phyloP scores from a whole-genome alignment of 2,329 filamentous ascomycete genomes.

The Sporothrix luriei region DNA sequence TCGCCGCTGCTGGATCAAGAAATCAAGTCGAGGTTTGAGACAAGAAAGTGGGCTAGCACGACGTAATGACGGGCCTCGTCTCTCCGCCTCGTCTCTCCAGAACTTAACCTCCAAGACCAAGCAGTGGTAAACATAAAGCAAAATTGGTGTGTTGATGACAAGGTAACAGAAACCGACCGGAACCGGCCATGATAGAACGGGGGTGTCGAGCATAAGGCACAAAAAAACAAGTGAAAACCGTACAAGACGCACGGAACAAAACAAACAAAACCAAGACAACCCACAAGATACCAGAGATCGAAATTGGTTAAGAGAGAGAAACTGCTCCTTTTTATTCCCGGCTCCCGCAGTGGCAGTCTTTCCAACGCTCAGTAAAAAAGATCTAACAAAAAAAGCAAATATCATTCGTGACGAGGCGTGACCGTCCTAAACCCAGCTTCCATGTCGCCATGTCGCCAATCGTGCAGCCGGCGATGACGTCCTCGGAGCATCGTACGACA shows the following conservation, averaged over 20 bases:
- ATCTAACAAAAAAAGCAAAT: slow-evolving; percentile 8
- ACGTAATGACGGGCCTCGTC: not conserved
- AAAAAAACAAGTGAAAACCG: slow-evolving; percentile 2
- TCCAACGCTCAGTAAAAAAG: slow-evolving; percentile 27
- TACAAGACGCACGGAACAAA: not conserved
- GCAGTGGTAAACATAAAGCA: not conserved
- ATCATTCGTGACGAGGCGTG: not conserved
- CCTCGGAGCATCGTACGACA: not conserved
- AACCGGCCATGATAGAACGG: slow-evolving; percentile 25
- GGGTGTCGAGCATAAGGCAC: not conserved
- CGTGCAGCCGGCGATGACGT: not conserved
- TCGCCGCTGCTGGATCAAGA: not conserved
- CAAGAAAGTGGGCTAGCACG: not conserved
- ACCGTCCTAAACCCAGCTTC: not conserved
- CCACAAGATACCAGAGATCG: slow-evolving; percentile 4
- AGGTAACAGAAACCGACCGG: slow-evolving; percentile 18
- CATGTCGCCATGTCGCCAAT: not conserved
- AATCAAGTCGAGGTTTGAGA: not conserved
- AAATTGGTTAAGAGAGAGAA: not conserved
- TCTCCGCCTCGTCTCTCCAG: slow-evolving; percentile 9
- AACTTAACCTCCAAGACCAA: not conserved
- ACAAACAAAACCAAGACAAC: slow-evolving; percentile 11
- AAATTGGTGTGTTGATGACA: slow-evolving; percentile 17
- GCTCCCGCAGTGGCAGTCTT: slow-evolving; percentile 11
- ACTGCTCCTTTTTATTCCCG: slow-evolving; percentile 22